Base-by-base conservation (phyloP, 2,329 filamentous ascomycete species). In the Lasiodiplodia sp. region DNA sequence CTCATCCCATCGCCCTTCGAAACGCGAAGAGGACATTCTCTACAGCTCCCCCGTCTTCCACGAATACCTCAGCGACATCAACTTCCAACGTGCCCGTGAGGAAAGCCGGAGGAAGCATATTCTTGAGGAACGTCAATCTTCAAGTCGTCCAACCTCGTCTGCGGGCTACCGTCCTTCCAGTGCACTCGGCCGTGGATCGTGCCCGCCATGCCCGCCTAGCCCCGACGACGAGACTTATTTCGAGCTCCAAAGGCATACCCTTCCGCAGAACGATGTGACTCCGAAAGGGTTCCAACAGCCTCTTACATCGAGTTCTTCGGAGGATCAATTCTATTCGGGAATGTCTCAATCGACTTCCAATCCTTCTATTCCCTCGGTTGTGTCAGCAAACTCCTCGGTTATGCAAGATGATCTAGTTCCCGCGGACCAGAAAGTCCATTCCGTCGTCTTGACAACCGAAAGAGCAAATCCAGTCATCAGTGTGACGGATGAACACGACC, bases 291-390 rank as follows among this genome's bases (percentile, higher is more conserved):
- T 62, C n/a, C 47, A 49, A 2, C 56, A 47, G 5, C 34, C 57
- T 18, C 57, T 68, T 63, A 77, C 79, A 4, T 83, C 83, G 16
- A 84, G 80, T 72, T 84, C 83, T 5, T 85, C 83, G 5, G 83
- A 85, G 51, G 80, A 82, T 63, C 80, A 81, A 53, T 81, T 85
- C 64, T 80, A 80, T 14, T 82, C 82, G 3, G 78, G 76, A 47
- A 82, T 84, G 69, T 85, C 84, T 28, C 82, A 83, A 72, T 84
- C 82, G 5, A 82, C 82, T 10, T 85, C 83, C 11, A 83, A 85
- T 68, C 83, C 83, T 12, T 86, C 84, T 0, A 84, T 85, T 28
- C 84, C 84, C 2, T 86, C 84, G 10, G 80, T 83, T 18, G 79
- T 81, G n/a, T 85, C 83, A 1, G 82, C 82, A 47, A 79, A 78